A percentile compares a stretch with the other conserved stretches of the same genome.
Conservation (phyloP, 148 eudicot species). For the Persicaria maculosa region DNA sequence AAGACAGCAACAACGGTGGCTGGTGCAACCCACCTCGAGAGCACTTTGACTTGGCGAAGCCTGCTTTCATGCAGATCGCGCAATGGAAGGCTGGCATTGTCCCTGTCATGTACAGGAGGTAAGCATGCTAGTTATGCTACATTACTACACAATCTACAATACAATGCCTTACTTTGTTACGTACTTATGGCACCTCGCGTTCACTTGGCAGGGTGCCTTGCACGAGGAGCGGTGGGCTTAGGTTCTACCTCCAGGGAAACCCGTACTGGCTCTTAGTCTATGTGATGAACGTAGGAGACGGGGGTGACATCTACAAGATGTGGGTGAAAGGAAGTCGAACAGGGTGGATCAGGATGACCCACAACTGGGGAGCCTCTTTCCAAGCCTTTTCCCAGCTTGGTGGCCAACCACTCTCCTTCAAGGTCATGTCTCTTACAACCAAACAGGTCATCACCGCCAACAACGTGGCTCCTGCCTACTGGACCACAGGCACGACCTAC, state of each 20-base stretch:
- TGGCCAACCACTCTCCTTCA: constrained; percentile 68
- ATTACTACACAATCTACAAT: neutral
- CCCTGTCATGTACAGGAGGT: constrained; percentile 77
- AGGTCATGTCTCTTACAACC: constrained; percentile 41
- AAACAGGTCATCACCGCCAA: constrained; percentile 35
- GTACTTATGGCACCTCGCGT: neutral
- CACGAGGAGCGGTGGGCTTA: constrained; percentile 42
- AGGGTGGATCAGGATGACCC: constrained; percentile 81
- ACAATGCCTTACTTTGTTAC: neutral
- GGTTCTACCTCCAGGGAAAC: constrained; percentile 60
- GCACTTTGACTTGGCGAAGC: constrained; percentile 79
- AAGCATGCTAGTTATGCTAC: neutral
- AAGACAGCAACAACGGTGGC: constrained; percentile 59
- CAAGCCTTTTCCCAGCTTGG: constrained; percentile 63
- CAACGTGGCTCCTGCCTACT: constrained; percentile 52
- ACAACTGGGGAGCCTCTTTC: constrained; percentile 89
- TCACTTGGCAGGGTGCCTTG: constrained; percentile 52
- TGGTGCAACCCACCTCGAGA: constrained; percentile 91
- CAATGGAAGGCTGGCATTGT: constrained; percentile 66
- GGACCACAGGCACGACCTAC: constrained; percentile 53
- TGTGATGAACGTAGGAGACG: constrained; percentile 79
- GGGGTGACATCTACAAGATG: constrained; percentile 56
- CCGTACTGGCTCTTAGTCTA: constrained; percentile 60
- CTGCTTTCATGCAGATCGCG: constrained; percentile 67
- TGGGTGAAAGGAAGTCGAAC: constrained; percentile 72